Percentiles rank a stretch among this genome's conserved stretches.
phyloP scores from a whole-genome alignment of 805 yeast species.

The Nakazawaea ambrosiae region DNA sequence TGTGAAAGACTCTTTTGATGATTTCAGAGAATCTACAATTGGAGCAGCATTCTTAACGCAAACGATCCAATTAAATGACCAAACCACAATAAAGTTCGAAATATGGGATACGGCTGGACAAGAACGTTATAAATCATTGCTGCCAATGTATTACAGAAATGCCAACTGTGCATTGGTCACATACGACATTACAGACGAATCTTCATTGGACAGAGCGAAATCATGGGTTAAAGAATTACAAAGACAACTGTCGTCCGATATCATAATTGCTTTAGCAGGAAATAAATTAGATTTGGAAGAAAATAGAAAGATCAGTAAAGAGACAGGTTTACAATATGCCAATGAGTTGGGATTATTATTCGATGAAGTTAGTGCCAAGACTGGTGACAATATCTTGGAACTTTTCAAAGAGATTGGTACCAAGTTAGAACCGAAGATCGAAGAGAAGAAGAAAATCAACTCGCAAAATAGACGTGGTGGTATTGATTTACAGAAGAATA shows the following conservation, averaged over 20 bases:
- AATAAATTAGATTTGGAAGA: slow-evolving; percentile 58
- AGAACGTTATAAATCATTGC: slow-evolving; percentile 68
- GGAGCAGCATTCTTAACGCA: slow-evolving; percentile 83
- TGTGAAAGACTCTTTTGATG: slow-evolving; percentile 68
- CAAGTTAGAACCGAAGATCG: slow-evolving; percentile 22
- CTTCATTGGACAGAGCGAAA: slow-evolving; percentile 65
- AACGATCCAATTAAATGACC: slow-evolving; percentile 46
- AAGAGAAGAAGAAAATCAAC: background rate
- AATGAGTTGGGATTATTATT: slow-evolving; percentile 42
- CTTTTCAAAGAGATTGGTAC: slow-evolving; percentile 45
- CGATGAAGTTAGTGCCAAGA: slow-evolving; percentile 53
- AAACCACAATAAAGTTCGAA: slow-evolving; percentile 59
- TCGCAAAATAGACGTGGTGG: slow-evolving; percentile 4
- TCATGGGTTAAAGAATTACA: slow-evolving; percentile 76
- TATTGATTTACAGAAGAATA: slow-evolving; percentile 8
- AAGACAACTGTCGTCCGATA: slow-evolving; percentile 68
- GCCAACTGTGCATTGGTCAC: slow-evolving; percentile 78
- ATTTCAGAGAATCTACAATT: slow-evolving; percentile 69
- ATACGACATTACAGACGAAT: slow-evolving; percentile 62
- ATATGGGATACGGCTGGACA: slow-evolving; percentile 90
- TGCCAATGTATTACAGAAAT: slow-evolving; percentile 79
- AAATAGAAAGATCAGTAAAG: slow-evolving; percentile 37
- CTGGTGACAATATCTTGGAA: slow-evolving; percentile 42
- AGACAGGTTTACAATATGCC: slow-evolving; percentile 48
- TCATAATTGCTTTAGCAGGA: slow-evolving; percentile 82